phyloP scores from a whole-genome alignment of 208 protist genomes.

The Trypanosoma mega region DNA sequence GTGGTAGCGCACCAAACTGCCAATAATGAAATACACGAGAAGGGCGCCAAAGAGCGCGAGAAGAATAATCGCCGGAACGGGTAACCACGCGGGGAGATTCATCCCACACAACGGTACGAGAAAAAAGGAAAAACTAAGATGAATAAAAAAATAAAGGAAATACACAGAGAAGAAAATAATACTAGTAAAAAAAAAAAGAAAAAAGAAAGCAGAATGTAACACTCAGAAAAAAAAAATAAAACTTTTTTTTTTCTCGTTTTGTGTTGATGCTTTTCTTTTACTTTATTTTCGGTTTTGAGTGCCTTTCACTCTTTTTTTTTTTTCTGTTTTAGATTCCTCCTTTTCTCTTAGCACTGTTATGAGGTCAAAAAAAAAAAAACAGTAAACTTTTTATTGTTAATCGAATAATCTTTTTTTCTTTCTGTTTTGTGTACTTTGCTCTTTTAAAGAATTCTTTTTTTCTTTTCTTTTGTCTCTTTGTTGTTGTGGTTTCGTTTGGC shows the following conservation, averaged over 20 bases:
- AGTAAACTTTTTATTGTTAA: constrained; percentile 1
- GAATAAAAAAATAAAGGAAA: no score
- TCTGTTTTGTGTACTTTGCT: constrained; percentile 9
- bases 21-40: constrained; percentile 60
- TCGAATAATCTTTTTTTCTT: constrained; percentile 1
- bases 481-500: background rate
- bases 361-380: constrained; percentile 1
- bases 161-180: no score
- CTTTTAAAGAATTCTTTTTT: no score
- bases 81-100: constrained; percentile 15
- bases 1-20: constrained; percentile 70
- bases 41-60: constrained; percentile 29
- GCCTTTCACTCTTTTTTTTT: background rate
- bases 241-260: no score
- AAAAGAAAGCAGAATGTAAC: no score
- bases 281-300: background rate
- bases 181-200: constrained; percentile 14
- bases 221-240: no score
- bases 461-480: constrained; percentile 11
- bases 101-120: constrained; percentile 4
- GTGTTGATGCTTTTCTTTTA: constrained; percentile 3
- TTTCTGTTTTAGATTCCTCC: no score
- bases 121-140: no score
- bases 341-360: background rate
- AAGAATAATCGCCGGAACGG: constrained; percentile 36